Evolutionary conservation across 768 basidiomycete species (phyloP).

Genomic region (Tylopilus subfusipes): DNA sequence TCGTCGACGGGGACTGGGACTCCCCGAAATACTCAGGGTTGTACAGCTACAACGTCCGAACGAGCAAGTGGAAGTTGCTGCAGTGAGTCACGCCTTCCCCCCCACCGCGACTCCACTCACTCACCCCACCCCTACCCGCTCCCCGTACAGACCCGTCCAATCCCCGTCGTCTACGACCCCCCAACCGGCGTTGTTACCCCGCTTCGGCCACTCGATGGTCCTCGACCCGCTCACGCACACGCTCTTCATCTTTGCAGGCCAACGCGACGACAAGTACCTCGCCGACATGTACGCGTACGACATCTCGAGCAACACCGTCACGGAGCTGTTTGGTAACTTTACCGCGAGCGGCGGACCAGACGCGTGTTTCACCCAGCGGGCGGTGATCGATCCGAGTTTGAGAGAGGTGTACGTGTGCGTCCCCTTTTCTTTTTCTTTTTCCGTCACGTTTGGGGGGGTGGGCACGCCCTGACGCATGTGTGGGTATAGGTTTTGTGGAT

Average conservation of each 20-base stretch:
- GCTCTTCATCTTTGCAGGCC: conserved; percentile 73
- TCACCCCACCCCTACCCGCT: neutral
- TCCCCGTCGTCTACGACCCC: conserved; percentile 17
- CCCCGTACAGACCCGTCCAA: conserved; percentile 19
- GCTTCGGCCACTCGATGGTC: conserved; percentile 81
- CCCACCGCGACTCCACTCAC: too few relatives aligned
- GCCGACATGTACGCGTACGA: conserved; percentile 78
- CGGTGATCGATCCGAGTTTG: conserved; percentile 58
- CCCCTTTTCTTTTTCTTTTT: neutral
- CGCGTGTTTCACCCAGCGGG: conserved; percentile 70
- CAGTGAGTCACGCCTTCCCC: conserved; percentile 54
- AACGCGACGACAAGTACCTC: conserved; percentile 61
- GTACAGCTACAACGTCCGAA: conserved; percentile 66
- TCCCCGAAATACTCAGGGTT: conserved; percentile 63
- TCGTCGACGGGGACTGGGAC: conserved; percentile 64
- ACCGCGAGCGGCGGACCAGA: conserved; percentile 61
- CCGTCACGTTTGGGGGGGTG: too few relatives aligned
- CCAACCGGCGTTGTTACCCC: conserved; percentile 49
- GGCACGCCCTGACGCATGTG: neutral
- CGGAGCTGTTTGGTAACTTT: conserved; percentile 64
- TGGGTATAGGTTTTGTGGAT: conserved; percentile 55
- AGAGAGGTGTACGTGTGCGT: conserved; percentile 73
- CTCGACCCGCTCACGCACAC: conserved; percentile 56
- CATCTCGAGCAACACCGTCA: conserved; percentile 51
- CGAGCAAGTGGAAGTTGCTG: conserved; percentile 63